A percentile compares a stretch with the other conserved stretches of the same genome.
Conservation (phyloP, 2,329 filamentous ascomycete species). For the Ascochyta fabae region DNA sequence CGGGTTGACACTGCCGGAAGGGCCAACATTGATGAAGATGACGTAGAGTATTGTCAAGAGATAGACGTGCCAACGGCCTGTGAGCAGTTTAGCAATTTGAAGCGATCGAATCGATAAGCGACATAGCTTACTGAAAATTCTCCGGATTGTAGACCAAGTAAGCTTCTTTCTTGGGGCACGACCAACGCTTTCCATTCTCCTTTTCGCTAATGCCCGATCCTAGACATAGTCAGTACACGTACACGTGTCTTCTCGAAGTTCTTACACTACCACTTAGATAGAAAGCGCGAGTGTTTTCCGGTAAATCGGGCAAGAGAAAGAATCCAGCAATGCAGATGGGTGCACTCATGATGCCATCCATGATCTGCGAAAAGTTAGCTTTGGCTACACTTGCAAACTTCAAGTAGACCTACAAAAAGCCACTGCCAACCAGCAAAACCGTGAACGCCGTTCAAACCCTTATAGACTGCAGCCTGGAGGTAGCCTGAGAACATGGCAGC, state of each 20-base stretch:
- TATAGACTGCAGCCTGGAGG: conserved; percentile 29
- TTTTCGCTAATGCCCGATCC: conserved; percentile 21
- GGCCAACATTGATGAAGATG: conserved; percentile 28
- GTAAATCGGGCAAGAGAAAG: conserved; percentile 27
- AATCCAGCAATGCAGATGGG: conserved; percentile 24
- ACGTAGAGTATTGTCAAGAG: conserved; percentile 25
- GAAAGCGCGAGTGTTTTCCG: conserved; percentile 22
- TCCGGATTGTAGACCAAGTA: conserved; percentile 20
- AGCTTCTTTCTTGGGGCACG: conserved; percentile 24
- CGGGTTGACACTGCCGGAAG: conserved; percentile 25
- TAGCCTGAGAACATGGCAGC: conserved; percentile 35
- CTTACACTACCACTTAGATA: conserved; percentile 22
- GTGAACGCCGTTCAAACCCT: conserved; percentile 25
- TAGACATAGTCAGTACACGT: background rate
- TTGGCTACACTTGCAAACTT: background rate
- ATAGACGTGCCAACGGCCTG: conserved; percentile 29
- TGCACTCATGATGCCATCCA: conserved; percentile 27
- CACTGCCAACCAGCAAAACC: conserved; percentile 32
- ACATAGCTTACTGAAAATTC: conserved; percentile 20
- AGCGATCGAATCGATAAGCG: background rate
- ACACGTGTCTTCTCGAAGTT: too few relatives aligned
- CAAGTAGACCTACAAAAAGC: conserved; percentile 22
- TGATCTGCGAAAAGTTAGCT: conserved; percentile 10
- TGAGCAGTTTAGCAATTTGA: background rate
- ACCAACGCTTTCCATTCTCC: conserved; percentile 24